Evolutionary conservation across 306 rosid species (phyloP), one percentile per base, ranked within the genome.

Genomic region (Sicyos baderoa): DNA sequence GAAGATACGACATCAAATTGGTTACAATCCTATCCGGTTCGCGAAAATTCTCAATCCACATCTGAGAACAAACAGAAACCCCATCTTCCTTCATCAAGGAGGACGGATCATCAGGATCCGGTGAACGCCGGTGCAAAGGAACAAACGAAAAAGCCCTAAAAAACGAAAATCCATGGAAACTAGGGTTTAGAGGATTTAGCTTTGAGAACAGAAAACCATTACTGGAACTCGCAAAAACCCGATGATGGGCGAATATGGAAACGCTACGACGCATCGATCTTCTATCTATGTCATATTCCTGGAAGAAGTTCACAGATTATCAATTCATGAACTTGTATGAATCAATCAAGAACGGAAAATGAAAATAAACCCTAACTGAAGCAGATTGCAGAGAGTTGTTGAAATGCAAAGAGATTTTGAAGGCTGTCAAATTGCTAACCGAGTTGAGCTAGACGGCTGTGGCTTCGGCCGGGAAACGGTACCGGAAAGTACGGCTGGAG

Each of bases 1-100:
- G 89, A 68, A 93, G 84, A 80, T 76, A 82, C 19, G 93, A 75
- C 23, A 87, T 51, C 74, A 93, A 79, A 85, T 77, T 83, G 73
- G 89, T 82, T 58, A 83, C 75, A 68, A 74, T 70, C 58, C 77
- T 58, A 75, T 86, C 92, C 1, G 91, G 93, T 50, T 84, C 87
- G 10, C 93, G 85, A 76, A 84, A 92, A 77, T 80, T 89, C 72
- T 87, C 89, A 76, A 92, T 81, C 98, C 98, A 92, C 86, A 86
- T 80, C 51, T 83, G 84, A 49, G 84, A 87, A 58, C 86, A 77
- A 70, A 83, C 84, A 7, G 93, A 79, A 23, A 92, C 86, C 8
- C 86, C 93, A 62, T 92, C 95, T 59, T 89, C 96, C 61, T 81
- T 92, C 64, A 90, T 68, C 76, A 77, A 79, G 59, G 76, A 78